phyloP scores from a whole-genome alignment of 78 protist genomes.

The slime mould (Dictyostelium discoideum) region DNA sequence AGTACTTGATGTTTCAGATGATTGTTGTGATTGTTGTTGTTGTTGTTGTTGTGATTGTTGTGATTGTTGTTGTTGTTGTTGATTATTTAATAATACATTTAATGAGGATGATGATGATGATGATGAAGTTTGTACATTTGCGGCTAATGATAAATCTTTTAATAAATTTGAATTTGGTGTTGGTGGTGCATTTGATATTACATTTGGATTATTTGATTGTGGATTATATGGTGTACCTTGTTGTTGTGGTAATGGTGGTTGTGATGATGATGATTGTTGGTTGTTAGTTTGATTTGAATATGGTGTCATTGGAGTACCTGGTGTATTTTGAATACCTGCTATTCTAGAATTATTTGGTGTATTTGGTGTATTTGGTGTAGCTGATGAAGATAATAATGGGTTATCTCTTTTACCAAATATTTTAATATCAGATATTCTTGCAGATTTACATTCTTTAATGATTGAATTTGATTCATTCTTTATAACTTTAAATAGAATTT shows the following conservation, averaged over 20 bases:
- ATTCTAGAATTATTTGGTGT: slow-evolving; percentile 53
- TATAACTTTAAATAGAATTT: slow-evolving; percentile 31
- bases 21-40: background rate
- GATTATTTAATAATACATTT: background rate
- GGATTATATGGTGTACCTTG: slow-evolving; percentile 32
- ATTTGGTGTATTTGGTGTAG: slow-evolving; percentile 49
- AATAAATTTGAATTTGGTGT: slow-evolving; percentile 30
- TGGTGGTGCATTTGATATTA: background rate
- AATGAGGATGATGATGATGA: background rate
- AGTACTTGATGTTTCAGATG: background rate
- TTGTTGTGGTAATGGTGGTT: background rate
- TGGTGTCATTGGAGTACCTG: slow-evolving; percentile 71
- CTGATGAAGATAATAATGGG: background rate
- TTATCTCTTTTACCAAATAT: slow-evolving; percentile 40
- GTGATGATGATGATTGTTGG: background rate
- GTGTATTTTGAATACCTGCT: background rate
- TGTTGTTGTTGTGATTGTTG: background rate
- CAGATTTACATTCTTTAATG: slow-evolving; percentile 51
- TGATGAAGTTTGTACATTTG: background rate
- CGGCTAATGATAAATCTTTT: slow-evolving; percentile 8
- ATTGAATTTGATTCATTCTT: background rate
- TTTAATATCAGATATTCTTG: slow-evolving; percentile 23
- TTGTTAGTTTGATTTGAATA: background rate
- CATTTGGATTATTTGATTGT: background rate
- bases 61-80: background rate